Base-by-base conservation (phyloP, 1,284 basidiomycete species). In the Papiliotrema fonsecae region DNA sequence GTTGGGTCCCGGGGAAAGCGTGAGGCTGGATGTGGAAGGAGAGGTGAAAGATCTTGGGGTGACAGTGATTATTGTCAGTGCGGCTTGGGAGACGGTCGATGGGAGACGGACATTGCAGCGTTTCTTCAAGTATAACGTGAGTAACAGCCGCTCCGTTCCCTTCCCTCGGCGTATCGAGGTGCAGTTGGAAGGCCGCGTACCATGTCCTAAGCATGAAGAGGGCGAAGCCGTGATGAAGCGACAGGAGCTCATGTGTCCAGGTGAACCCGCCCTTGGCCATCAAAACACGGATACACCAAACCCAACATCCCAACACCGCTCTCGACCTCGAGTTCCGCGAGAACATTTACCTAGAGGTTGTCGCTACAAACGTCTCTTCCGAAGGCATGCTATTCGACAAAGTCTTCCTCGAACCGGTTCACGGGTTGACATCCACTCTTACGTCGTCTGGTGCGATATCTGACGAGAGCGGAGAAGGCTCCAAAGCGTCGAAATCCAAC, bases 241-340 rank as follows among this genome's bases (percentile, higher is more conserved):
- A 19, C 18, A 14, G 6, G 35, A 37, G 16, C 18, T 46, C 14
- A 31, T 25, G 42, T 14, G 2, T 19, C n/a, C 58, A 90, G 87
- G 87, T 88, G 10, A 86, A 84, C 11, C 89, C 91, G 57, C 89
- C 88, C 1, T 75, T 93, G 6, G 87, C 87, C 1, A 89, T 92
- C 54, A 91, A 91, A 73, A 91, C 88, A 10, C 89, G 90, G 69
- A 87, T 91, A 0, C 86, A 92, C 64, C 66, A 76, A 1, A 80
- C 86, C 0, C 81, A 79, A 40, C 84, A 86, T 1, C 84, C 88
- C 1, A 81, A 84, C 22, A 84, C 87, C 1, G 55, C 82, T 4
- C 74, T 88, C 13, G 79, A 81, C 6, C 71, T 77, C 3, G 42
- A 62, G 3, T 83, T 87, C 58, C 78, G 87, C 36, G 82, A 86